These are phyloP conservation scores for Ichthyophthirius multifiliis DNA, from an alignment of 169 alveolate species.

Conservation along the genomic window DNA sequence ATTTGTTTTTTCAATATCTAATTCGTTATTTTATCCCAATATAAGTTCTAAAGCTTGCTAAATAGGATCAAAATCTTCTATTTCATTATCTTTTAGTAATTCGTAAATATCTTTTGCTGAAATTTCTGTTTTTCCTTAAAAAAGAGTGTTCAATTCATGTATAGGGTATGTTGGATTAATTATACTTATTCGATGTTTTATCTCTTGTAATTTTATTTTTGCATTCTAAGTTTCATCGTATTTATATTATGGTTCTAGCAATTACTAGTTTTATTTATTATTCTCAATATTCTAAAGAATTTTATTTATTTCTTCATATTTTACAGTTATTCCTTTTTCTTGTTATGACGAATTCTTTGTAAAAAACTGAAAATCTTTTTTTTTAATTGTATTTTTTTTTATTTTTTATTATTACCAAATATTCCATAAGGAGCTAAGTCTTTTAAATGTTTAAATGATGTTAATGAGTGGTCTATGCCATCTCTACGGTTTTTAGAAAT, in stretches of 20 bases:
- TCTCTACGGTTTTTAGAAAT: too few relatives aligned
- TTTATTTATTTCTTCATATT: not conserved
- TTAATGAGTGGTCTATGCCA: not conserved
- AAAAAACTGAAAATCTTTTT: not conserved
- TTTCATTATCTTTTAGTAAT: not conserved
- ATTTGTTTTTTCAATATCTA: not conserved
- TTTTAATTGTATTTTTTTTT: not conserved
- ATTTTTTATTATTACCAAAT: not conserved
- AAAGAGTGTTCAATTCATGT: not conserved
- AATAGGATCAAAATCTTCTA: constrained; percentile 5
- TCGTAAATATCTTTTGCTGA: not conserved
- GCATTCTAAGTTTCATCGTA: not conserved
- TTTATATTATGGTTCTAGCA: not conserved
- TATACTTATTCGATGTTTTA: not conserved
- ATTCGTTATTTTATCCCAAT: not conserved
- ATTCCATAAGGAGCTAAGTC: not conserved
- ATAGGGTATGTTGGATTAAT: not conserved
- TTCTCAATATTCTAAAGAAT: not conserved
- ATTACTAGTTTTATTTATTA: not conserved
- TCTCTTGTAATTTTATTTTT: not conserved
- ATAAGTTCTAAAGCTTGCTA: not conserved
- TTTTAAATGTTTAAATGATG: not conserved
- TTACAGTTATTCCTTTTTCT: not conserved
- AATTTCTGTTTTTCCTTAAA: not conserved
- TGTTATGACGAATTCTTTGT: not conserved